phyloP scores from a whole-genome alignment of 768 basidiomycete species.

The Russula vinacea region DNA sequence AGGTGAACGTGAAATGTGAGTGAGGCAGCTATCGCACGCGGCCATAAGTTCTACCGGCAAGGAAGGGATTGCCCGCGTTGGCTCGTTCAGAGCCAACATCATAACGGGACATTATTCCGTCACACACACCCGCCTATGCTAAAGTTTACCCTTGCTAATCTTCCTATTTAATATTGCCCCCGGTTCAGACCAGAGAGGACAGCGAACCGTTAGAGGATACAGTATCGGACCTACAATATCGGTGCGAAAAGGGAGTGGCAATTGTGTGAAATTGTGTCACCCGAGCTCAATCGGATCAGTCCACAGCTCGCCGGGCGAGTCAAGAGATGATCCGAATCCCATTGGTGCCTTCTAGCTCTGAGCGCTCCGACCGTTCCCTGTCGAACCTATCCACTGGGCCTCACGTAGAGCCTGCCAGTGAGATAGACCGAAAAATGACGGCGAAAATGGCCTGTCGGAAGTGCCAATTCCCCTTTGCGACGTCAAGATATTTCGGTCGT shows the following conservation, averaged over 20 bases:
- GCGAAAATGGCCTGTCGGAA: too few species aligned
- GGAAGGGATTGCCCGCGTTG: too few species aligned
- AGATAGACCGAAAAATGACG: not conserved
- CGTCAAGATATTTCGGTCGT: too few species aligned
- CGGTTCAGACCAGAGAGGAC: not conserved
- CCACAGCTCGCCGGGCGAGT: not conserved
- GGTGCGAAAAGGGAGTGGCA: not conserved
- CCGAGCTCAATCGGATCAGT: not conserved
- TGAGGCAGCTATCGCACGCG: too few species aligned
- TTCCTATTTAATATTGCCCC: conserved; percentile 23
- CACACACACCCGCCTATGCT: conserved; percentile 82
- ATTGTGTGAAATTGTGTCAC: too few species aligned
- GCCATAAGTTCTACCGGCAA: conserved; percentile 71
- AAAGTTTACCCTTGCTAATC: conserved; percentile 49
- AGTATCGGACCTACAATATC: too few species aligned
- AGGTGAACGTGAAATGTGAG: too few species aligned
- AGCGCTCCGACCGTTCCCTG: not conserved
- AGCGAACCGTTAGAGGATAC: not conserved
- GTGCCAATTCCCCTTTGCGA: too few species aligned
- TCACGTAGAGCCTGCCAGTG: too few species aligned
- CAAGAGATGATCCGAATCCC: not conserved
- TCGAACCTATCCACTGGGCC: not conserved
- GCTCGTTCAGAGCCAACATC: conserved; percentile 42
- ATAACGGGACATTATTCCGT: conserved; percentile 54
- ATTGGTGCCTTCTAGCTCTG: not conserved